These are phyloP conservation scores for Xylogone sp. DNA, from an alignment of 2,329 filamentous ascomycete species.

Conservation along the genomic window DNA sequence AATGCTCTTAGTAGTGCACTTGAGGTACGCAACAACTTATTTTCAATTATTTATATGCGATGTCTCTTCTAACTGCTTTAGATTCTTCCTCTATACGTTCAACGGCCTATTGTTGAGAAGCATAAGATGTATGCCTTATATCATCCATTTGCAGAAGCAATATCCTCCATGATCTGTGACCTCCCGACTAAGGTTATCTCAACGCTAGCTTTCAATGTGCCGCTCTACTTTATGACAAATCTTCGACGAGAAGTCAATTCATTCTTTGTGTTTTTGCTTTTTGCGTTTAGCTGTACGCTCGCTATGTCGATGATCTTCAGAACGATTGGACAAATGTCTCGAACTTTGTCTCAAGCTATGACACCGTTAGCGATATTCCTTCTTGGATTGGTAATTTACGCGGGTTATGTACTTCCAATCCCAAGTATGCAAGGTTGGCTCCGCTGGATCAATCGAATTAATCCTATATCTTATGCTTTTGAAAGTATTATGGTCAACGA, in stretches of 20 bases:
- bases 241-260: conserved; percentile 57
- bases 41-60: too few species aligned
- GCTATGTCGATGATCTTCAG: conserved; percentile 82
- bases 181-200: conserved; percentile 78
- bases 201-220: conserved; percentile 71
- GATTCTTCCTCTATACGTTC: conserved; percentile 60
- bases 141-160: conserved; percentile 85
- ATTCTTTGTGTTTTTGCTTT: conserved; percentile 71
- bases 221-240: conserved; percentile 83
- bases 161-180: conserved; percentile 82
- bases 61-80: not conserved
- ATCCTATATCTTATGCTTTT: conserved; percentile 65
- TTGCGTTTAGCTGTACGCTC: conserved; percentile 8
- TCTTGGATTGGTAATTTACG: conserved; percentile 10
- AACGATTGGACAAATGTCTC: conserved; percentile 68
- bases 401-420: conserved; percentile 34
- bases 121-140: conserved; percentile 85
- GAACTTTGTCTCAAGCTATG: conserved; percentile 62
- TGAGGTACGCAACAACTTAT: conserved; percentile 46
- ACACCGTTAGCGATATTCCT: conserved; percentile 52
- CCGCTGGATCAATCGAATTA: conserved; percentile 68
- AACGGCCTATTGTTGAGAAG: conserved; percentile 89
- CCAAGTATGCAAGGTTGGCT: conserved; percentile 73
- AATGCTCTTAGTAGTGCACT: conserved; percentile 57
- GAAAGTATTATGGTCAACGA: conserved; percentile 80